phyloP scores from a whole-genome alignment of 2,329 filamentous ascomycete genomes.

The Fusarium chuoi region DNA sequence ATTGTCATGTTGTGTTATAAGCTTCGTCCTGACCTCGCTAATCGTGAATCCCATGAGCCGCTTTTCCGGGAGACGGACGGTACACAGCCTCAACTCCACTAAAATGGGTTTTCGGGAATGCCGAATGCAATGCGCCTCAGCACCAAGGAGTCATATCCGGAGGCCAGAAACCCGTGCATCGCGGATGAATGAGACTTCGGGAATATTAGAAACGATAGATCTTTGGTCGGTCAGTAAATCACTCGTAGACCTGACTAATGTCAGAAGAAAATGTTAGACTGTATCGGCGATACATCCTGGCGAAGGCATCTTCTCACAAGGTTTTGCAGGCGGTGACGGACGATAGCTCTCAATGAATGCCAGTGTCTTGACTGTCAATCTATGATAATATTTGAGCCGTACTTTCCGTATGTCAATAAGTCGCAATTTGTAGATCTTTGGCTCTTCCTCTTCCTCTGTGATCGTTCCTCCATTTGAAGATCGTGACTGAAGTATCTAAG shows the following conservation, averaged over 20 bases:
- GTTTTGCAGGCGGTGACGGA: neutral
- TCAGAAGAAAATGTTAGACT: no score
- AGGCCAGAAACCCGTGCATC: neutral
- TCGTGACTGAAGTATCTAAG: neutral
- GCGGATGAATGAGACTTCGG: fast-evolving
- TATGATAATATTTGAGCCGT: no score
- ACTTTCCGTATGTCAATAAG: no score
- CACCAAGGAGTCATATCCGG: neutral
- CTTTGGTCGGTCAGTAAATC: fast-evolving
- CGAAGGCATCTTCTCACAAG: fast-evolving
- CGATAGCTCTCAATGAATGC: fast-evolving
- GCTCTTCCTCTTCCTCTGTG: fast-evolving
- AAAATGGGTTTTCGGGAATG: neutral
- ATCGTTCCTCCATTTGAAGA: fast-evolving
- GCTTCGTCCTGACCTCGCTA: neutral
- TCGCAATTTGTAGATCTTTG: no score
- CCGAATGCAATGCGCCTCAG: neutral
- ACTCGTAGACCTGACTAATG: fast-evolving
- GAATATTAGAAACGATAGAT: neutral
- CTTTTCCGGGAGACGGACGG: neutral
- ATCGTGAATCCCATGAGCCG: neutral
- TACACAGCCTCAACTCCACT: neutral
- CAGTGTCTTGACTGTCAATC: no score
- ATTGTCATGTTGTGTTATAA: neutral
- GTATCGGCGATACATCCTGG: neutral